Percentiles rank a stretch among this genome's conserved stretches.
Conservation (phyloP, 192 early-diverging fungal species). For the Coemansia sp. region DNA sequence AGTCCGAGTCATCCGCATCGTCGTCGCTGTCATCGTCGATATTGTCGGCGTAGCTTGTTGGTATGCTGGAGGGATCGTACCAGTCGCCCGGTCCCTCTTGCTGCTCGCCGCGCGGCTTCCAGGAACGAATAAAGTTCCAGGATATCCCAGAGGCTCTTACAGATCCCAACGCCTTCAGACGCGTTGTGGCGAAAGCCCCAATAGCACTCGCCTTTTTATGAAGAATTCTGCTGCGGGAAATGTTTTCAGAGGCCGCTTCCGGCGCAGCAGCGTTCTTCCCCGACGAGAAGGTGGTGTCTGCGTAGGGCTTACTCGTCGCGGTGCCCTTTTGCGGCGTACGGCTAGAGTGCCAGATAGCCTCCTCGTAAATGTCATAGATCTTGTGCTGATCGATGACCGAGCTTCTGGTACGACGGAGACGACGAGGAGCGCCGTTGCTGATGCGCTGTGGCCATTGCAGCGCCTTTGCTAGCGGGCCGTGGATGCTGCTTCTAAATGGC, state of each 20-base stretch:
- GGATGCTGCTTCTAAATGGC: slow-evolving; percentile 16
- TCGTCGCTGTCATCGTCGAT: not conserved
- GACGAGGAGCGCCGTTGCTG: slow-evolving; percentile 14
- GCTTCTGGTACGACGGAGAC: slow-evolving; percentile 16
- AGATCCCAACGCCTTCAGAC: slow-evolving; percentile 21
- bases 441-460: slow-evolving; percentile 44
- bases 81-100: slow-evolving; percentile 12
- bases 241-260: not conserved
- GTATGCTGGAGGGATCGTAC: slow-evolving; percentile 21
- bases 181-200: not conserved
- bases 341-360: slow-evolving; percentile 45
- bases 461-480: slow-evolving; percentile 28
- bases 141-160: slow-evolving; percentile 6
- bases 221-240: not conserved
- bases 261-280: not conserved
- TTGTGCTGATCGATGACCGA: slow-evolving; percentile 43
- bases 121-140: slow-evolving; percentile 35
- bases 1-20: slow-evolving; percentile 14
- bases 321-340: slow-evolving; percentile 2
- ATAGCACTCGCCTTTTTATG: not conserved
- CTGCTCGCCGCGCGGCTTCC: slow-evolving; percentile 14
- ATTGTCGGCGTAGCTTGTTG: slow-evolving; percentile 19
- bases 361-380: slow-evolving; percentile 54
- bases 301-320: not conserved
- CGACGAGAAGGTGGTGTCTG: not conserved